Conservation (phyloP, 352 stramenopile species). For the Phytophthora nicotianae region DNA sequence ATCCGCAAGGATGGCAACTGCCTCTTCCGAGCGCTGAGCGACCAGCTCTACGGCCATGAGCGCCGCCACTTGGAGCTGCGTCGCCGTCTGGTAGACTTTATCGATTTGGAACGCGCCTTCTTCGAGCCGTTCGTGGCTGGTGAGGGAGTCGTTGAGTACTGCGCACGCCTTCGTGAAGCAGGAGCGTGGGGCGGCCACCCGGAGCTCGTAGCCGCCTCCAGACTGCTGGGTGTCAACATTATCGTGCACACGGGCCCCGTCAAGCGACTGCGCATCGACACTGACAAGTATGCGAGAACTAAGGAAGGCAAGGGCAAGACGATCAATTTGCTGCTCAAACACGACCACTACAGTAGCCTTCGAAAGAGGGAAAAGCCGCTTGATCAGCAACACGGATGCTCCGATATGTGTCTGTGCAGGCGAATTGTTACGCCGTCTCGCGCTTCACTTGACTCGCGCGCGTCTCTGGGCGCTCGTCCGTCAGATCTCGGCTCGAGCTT, state of each 20-base stretch:
- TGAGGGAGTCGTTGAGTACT: conserved; percentile 49
- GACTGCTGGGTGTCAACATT: conserved; percentile 59
- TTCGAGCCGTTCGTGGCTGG: conserved; percentile 54
- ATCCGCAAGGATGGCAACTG: conserved; percentile 63
- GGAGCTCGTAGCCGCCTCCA: conserved; percentile 61
- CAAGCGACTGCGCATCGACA: conserved; percentile 56
- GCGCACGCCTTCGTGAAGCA: conserved; percentile 52
- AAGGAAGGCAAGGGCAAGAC: conserved; percentile 42
- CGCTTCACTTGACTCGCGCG: conserved; percentile 31
- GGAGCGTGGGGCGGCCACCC: conserved; percentile 67
- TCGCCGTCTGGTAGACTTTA: conserved; percentile 59
- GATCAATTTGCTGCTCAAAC: conserved; percentile 51
- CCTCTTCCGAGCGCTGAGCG: conserved; percentile 65
- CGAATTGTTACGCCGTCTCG: conserved; percentile 32
- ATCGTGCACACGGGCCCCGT: conserved; percentile 64
- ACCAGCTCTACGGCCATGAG: conserved; percentile 62
- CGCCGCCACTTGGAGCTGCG: conserved; percentile 51
- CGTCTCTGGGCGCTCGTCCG: conserved; percentile 22
- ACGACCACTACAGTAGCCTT: conserved; percentile 64
- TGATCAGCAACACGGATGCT: conserved; percentile 36
- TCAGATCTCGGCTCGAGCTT: conserved; percentile 30
- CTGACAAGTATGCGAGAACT: conserved; percentile 29
- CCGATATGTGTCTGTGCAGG: conserved; percentile 35
- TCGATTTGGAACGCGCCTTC: conserved; percentile 42
- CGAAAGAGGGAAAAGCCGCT: conserved; percentile 31